Base-by-base conservation (phyloP, 1,139 yeast genomes). In the Candida sp. region DNA sequence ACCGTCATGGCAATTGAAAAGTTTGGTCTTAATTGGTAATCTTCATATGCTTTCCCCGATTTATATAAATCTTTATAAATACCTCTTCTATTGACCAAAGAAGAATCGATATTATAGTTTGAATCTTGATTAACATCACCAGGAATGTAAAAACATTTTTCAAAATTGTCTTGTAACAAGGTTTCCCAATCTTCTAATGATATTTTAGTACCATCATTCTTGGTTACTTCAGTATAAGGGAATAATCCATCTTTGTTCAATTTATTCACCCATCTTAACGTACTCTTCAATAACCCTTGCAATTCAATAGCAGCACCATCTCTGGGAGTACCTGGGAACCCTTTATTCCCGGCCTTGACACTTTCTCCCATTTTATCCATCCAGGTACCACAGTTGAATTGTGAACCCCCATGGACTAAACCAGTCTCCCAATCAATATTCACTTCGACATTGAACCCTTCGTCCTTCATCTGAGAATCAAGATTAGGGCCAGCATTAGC, bases 351-450 rank as follows among this genome's bases (percentile, higher is more conserved):
- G 0, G 99, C 97, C 46, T 66, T 71, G 41, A 66, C 81, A 58
- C 96, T 87, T 67, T 93, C 99, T 21, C 99, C 99, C 98, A 93
- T 93, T 68, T 93, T 93, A 66, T 93, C 99, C 97, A 91, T 93
- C 99, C 99, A 93, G 0, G 99, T 93, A 21, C 99, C 99, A 69
- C 99, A 93, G 58, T 93, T 93, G 62, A 68, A 79, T 61, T 87
- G 96, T 43, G 88, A 87, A 1, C 99, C 99, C 39, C 99, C 99
- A 63, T 82, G 87, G 5, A 91, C 72, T 38, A 93, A 68, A 0
- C 99, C 99, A 22, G 87, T 90, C 0, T 70, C 58, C 98, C 98
- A 93, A 61, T 93, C 97, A 46, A 91, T 90, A 45, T 68, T 60
- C 1, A 89, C 79, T 50, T 81, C 77, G 36, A 91, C 95, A 60